Evolutionary conservation across 2,329 filamentous ascomycete genomes (phyloP), one percentile per base, ranked within the genome.

Genomic region (Botrytis hyacinthi): DNA sequence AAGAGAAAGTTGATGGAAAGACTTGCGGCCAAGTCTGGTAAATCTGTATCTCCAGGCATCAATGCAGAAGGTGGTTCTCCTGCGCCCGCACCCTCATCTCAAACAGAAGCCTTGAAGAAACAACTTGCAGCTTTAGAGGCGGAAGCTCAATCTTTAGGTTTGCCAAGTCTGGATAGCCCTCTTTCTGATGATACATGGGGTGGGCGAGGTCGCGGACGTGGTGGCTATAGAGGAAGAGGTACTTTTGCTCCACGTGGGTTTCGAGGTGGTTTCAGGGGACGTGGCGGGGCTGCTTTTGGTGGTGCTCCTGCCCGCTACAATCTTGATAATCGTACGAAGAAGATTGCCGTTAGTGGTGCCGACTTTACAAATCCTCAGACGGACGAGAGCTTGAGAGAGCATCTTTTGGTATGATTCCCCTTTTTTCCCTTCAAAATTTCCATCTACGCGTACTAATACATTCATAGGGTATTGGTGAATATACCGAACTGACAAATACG

Each of bases 291-390:
- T 8, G 75, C 79, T 16, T 79, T 80, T 71, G 74, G 76, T 32
- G 78, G 83, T 42, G 62, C 71, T 29, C 71, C 59, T 18, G 83
- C 83, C 9, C 79, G 87, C 46, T 92, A 91, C 77, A 91, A 91
- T 29, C 85, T 96, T 35, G 93, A 96, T 79, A 94, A 95, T 80
- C 86, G 93, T 62, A 91, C 93, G 0, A 92, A 88, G 80, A 90
- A 87, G 75, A 84, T 96, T 16, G 86, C 87, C 9, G 83, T 95
- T 37, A 85, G 86, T 12, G 91, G 89, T 4, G 86, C 89, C 18
- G 89, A 90, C 81, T 90, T 91, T 79, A 89, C 90, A 5, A 85
- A 85, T 22, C 80, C 87, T 2, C 87, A 87, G 44, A 89, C 88
- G 78, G 90, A 94, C 76, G 92, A 94, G 81, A 85, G 86, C 42